phyloP scores from a whole-genome alignment of 257 asterid species.

The Striga asiatica region DNA sequence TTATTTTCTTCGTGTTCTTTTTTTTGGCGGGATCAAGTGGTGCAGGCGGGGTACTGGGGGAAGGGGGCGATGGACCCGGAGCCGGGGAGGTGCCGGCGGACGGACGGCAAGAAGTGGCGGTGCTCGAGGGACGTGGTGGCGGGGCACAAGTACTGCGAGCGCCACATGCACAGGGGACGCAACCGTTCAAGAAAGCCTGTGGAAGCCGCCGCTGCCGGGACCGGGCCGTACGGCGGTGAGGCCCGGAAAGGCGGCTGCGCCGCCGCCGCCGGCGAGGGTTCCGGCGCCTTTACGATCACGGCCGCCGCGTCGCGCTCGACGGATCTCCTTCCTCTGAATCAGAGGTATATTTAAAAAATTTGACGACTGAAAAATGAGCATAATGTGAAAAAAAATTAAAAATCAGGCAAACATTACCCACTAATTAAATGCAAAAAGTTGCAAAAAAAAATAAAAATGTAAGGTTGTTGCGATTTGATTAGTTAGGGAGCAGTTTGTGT shows the following conservation, averaged over 20 bases:
- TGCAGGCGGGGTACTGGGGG: constrained; percentile 83
- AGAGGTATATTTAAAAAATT: constrained; percentile 35
- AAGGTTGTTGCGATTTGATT: too few relatives aligned
- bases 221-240: constrained; percentile 22
- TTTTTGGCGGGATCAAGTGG: constrained; percentile 25
- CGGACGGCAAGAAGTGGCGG: constrained; percentile 97
- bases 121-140: constrained; percentile 86
- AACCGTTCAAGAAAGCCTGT: constrained; percentile 99
- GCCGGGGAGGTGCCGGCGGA: constrained; percentile 93
- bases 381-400: too few relatives aligned
- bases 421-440: too few relatives aligned
- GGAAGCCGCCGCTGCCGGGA: constrained; percentile 64
- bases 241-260: constrained; percentile 15
- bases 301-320: constrained; percentile 49
- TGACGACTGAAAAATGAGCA: neutral
- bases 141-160: constrained; percentile 87
- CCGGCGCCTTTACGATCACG: constrained; percentile 34
- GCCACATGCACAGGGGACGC: constrained; percentile 86
- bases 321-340: constrained; percentile 51
- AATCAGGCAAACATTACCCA: too few relatives aligned
- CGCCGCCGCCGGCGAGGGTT: constrained; percentile 16
- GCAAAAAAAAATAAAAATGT: too few relatives aligned
- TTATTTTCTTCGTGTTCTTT: too few relatives aligned
- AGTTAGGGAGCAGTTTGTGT: too few relatives aligned
- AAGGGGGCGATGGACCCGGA: constrained; percentile 83